Conservation (phyloP, 768 basidiomycete genomes). For the Hydnomerulius pinastri region DNA sequence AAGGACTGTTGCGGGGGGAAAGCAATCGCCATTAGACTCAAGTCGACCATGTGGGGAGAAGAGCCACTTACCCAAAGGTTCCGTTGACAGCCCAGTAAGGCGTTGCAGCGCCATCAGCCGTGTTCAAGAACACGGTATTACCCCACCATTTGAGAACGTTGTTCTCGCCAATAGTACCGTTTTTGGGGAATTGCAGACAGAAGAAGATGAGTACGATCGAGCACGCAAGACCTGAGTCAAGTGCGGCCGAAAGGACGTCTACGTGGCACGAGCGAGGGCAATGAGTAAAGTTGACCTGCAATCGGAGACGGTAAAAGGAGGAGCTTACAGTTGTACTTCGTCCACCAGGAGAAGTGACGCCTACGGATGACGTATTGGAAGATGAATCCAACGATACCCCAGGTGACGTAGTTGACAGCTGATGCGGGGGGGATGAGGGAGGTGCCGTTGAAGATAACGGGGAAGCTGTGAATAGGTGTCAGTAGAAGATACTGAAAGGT, state of each 20-base stretch:
- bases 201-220: conserved; percentile 60
- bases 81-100: conserved; percentile 13
- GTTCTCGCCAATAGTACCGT: conserved; percentile 58
- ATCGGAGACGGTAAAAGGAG: conserved; percentile 9
- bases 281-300: background rate
- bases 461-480: conserved; percentile 36
- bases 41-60: no score
- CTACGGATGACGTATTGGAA: conserved; percentile 66
- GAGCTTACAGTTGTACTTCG: conserved; percentile 47
- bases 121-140: conserved; percentile 44
- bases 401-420: conserved; percentile 66
- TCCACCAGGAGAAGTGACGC: conserved; percentile 70
- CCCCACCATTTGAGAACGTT: conserved; percentile 73
- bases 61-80: conserved; percentile 31
- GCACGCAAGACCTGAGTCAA: conserved; percentile 70
- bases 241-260: conserved; percentile 69
- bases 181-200: conserved; percentile 60
- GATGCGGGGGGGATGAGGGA: conserved; percentile 65
- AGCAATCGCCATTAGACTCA: no score
- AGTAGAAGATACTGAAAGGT: background rate
- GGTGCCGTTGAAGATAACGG: conserved; percentile 58
- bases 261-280: background rate
- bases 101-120: conserved; percentile 27
- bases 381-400: conserved; percentile 65
- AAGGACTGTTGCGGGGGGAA: background rate